Conservation (phyloP, 2,329 filamentous ascomycete species). For the Aaosphaeria pasadenensis region DNA sequence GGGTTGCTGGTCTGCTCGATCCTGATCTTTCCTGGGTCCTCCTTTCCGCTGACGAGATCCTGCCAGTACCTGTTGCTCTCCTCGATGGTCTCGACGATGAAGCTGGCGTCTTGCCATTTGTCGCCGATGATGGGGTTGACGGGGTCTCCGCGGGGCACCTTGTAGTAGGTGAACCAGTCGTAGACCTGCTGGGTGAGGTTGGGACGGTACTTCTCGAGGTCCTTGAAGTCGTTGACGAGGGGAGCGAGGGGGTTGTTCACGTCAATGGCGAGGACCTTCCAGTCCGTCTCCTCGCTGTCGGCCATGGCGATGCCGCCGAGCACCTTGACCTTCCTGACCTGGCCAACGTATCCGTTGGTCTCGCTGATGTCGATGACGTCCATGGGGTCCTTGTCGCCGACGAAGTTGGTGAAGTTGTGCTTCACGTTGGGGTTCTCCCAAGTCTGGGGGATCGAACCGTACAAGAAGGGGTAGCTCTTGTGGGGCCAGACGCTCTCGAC, state of each 20-base stretch:
- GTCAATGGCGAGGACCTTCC: constrained; percentile 98
- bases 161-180: constrained; percentile 99
- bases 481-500: constrained; percentile 99
- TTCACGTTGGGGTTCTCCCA: constrained; percentile 94
- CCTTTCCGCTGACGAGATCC: constrained; percentile 39
- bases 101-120: constrained; percentile 36
- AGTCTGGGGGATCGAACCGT: constrained; percentile 95
- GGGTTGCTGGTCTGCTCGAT: constrained; percentile 38
- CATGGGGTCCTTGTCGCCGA: constrained; percentile 96
- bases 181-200: constrained; percentile 92
- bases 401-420: constrained; percentile 96
- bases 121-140: constrained; percentile 38
- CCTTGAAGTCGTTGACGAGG: constrained; percentile 94
- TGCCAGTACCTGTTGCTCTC: constrained; percentile 42
- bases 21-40: constrained; percentile 39
- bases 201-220: constrained; percentile 92
- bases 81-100: constrained; percentile 28
- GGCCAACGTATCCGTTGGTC: constrained; percentile 86
- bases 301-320: constrained; percentile 95
- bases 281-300: constrained; percentile 97
- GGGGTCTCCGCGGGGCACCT: constrained; percentile 92
- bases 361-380: constrained; percentile 98
- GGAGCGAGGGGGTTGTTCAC: constrained; percentile 88
- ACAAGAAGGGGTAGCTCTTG: constrained; percentile 99
- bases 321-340: constrained; percentile 98